These are phyloP conservation scores for Aspergillus affinis DNA, from an alignment of 495 filamentous ascomycete species.

Conservation along the genomic window DNA sequence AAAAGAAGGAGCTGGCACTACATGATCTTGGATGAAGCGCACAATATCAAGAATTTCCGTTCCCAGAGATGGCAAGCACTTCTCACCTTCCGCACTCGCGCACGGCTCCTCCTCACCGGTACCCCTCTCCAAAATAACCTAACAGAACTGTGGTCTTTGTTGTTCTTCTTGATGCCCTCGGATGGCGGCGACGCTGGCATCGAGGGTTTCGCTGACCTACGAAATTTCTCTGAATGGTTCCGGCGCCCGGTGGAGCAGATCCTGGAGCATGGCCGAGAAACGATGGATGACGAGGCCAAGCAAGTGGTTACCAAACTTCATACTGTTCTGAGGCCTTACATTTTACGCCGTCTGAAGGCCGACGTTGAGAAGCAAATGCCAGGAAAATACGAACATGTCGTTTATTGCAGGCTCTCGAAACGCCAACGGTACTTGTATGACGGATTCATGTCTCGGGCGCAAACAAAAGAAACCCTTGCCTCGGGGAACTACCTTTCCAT, in stretches of 20 bases:
- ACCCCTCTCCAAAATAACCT: constrained; percentile 97
- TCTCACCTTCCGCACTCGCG: constrained; percentile 84
- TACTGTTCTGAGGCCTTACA: constrained; percentile 86
- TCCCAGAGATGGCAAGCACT: constrained; percentile 95
- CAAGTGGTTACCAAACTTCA: constrained; percentile 89
- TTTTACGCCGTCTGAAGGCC: constrained; percentile 88
- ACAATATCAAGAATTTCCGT: constrained; percentile 99
- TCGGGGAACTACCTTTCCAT: constrained; percentile 97
- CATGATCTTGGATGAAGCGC: constrained; percentile 97
- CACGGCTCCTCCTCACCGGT: constrained; percentile 86
- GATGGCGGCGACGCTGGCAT: constrained; percentile 70
- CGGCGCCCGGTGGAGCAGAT: constrained; percentile 91
- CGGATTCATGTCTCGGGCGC: constrained; percentile 90
- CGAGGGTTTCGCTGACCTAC: constrained; percentile 83
- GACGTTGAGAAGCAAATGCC: constrained; percentile 99
- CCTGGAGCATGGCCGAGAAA: constrained; percentile 86
- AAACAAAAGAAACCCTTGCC: constrained; percentile 83
- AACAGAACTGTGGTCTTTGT: constrained; percentile 92
- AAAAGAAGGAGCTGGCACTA: constrained; percentile 95
- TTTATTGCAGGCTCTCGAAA: constrained; percentile 92
- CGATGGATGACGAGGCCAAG: constrained; percentile 89
- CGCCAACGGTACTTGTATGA: constrained; percentile 95
- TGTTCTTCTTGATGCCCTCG: constrained; percentile 93
- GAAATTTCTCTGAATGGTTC: constrained; percentile 93
- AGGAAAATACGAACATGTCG: constrained; percentile 93